Percentiles rank a stretch among this genome's conserved stretches.
phyloP scores from a whole-genome alignment of 2,329 filamentous ascomycete genomes.

The Cordyceps militaris region DNA sequence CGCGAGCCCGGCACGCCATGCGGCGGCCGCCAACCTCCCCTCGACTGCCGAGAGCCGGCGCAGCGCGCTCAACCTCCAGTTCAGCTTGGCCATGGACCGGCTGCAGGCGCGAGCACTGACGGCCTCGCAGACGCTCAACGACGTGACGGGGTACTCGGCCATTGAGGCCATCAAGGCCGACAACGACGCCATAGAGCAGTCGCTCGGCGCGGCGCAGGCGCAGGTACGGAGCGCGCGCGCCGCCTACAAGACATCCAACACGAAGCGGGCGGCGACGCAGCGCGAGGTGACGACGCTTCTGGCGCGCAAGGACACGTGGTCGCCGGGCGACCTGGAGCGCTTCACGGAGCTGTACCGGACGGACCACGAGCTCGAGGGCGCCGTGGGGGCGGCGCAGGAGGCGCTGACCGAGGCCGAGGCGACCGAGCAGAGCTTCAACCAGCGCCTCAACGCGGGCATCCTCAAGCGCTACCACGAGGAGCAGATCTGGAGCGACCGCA shows the following conservation, averaged over 20 bases:
- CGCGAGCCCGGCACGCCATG: neutral
- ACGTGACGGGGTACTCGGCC: conserved; percentile 85
- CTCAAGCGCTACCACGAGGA: conserved; percentile 94
- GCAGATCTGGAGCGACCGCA: conserved; percentile 98
- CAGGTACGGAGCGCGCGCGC: conserved; percentile 65
- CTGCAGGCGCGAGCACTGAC: conserved; percentile 77
- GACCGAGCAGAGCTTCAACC: conserved; percentile 69
- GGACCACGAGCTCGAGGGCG: conserved; percentile 88
- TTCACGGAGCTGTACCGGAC: conserved; percentile 89
- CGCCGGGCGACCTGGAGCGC: conserved; percentile 76
- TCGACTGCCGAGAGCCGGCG: conserved; percentile 28
- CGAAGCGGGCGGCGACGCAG: conserved; percentile 78
- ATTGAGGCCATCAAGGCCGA: conserved; percentile 80
- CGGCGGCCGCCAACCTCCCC: conserved; percentile 21
- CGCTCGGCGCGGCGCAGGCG: conserved; percentile 52
- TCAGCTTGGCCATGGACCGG: conserved; percentile 68
- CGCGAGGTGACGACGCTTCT: conserved; percentile 92
- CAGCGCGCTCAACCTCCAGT: conserved; percentile 26
- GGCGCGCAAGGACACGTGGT: conserved; percentile 91
- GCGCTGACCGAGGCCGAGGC: conserved; percentile 68
- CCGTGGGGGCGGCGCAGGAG: conserved; percentile 65
- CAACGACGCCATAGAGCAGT: conserved; percentile 61
- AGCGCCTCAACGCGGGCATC: conserved; percentile 73
- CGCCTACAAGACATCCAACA: conserved; percentile 75
- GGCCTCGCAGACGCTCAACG: conserved; percentile 84